Evolutionary conservation across 2,329 filamentous ascomycete species (phyloP).

Genomic region (Aspergillus novofumigatus): DNA sequence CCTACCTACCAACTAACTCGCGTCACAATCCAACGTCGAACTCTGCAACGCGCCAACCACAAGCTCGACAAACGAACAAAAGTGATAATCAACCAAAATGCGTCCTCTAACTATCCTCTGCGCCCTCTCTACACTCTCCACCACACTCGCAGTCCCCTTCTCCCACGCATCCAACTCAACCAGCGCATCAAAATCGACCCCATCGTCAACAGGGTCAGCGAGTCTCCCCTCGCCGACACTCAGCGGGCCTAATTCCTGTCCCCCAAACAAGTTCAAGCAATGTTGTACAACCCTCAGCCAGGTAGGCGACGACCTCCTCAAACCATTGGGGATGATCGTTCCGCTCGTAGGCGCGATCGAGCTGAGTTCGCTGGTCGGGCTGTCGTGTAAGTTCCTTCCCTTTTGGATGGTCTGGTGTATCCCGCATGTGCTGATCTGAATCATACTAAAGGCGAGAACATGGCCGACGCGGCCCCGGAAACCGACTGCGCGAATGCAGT

Average conservation of each 20-base stretch:
- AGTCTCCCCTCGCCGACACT: constrained; percentile 6
- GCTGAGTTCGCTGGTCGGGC: constrained; percentile 19
- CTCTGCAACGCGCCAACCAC: neutral
- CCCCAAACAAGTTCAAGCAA: constrained; percentile 19
- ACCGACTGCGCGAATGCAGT: constrained; percentile 16
- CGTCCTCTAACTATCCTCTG: neutral
- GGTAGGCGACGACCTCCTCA: constrained; percentile 12
- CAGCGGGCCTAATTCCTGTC: constrained; percentile 19
- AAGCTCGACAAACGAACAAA: neutral
- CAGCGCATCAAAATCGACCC: neutral
- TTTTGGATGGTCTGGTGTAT: no score
- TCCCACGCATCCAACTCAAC: constrained; percentile 1
- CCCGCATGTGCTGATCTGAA: neutral
- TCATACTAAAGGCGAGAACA: constrained; percentile 13
- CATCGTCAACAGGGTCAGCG: neutral
- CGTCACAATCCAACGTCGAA: neutral
- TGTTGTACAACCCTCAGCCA: constrained; percentile 23
- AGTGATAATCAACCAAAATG: constrained; percentile 2
- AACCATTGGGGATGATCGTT: constrained; percentile 17
- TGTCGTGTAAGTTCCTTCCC: constrained; percentile 22
- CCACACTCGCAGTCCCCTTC: neutral
- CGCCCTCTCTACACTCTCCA: constrained; percentile 5
- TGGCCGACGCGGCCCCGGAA: constrained; percentile 13
- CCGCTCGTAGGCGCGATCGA: constrained; percentile 18
- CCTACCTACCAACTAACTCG: neutral